Evolutionary conservation across 345 rosid genomes (phyloP).

Genomic region (Corchorus olitorius): DNA sequence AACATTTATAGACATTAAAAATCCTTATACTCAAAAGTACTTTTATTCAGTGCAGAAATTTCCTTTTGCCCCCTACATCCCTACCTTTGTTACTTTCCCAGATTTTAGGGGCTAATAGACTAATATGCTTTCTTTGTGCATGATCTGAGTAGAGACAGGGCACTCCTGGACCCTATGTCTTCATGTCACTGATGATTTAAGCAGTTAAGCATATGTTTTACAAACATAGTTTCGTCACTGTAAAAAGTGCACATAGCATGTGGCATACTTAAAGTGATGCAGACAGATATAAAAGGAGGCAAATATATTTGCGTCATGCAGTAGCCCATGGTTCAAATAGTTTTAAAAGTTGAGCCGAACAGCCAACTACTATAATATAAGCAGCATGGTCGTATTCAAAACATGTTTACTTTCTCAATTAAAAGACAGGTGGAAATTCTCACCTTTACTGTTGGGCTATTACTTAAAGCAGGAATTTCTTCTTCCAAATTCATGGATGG

Average conservation of each 20-base stretch:
- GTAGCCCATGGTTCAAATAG: no score
- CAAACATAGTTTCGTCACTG: background rate
- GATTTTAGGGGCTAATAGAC: background rate
- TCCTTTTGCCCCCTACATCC: background rate
- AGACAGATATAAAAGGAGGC: background rate
- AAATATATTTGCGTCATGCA: background rate
- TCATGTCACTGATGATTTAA: background rate
- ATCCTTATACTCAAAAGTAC: background rate
- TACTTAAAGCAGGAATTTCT: conserved; percentile 21
- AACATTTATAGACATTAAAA: background rate
- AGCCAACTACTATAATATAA: background rate
- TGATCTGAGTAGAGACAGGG: background rate
- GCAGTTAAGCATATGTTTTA: background rate
- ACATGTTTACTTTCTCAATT: background rate
- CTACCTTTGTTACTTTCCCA: background rate
- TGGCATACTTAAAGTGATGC: background rate
- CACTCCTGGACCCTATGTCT: background rate
- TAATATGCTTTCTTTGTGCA: background rate
- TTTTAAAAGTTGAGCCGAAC: background rate
- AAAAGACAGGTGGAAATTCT: conserved; percentile 17
- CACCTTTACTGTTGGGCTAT: conserved; percentile 27
- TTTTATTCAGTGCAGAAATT: background rate
- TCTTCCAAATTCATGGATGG: conserved; percentile 30
- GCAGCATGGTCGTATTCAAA: background rate
- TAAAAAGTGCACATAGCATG: background rate